Base-by-base conservation (phyloP, 2,329 filamentous ascomycete species). In the Chalaropsis thielavioides region DNA sequence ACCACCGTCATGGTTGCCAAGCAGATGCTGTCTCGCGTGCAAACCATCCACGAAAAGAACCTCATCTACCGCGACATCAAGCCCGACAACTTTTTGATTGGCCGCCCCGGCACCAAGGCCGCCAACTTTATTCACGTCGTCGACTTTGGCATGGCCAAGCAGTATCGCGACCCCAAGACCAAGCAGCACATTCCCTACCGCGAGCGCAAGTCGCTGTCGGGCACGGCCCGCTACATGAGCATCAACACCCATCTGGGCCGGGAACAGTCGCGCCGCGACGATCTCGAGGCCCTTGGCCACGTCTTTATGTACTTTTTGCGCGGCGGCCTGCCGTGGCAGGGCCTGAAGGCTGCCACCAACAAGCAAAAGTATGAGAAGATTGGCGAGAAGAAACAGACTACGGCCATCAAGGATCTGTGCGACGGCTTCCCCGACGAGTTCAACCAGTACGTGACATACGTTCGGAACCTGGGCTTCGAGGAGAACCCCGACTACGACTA, bases 291-390 rank as follows among this genome's bases (percentile, higher is more conserved):
- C 15, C 78, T 89, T 13, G 86, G 86, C 22, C 86, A 89, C 72
- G 85, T 89, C 49, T 88, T 88, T 74, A 84, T 89, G 80, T 89
- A 89, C 75, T 88, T 89, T 74, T 75, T 88, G 56, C 80, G 85
- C n/a, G 86, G 86, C 59, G 84, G 83, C 7, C 78, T 88, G 64
- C 85, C 86, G 43, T 89, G 86, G 85, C 85, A 89, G 73, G 85
- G 85, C 10, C 77, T 89, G 68, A 88, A 88, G 77, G 85, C 85
- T 74, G 85, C 84, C 38, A 88, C 85, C 59, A 88, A 88, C 76
- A 87, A 99, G 84, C 94, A 99, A 75, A 99, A 99, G 79, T 99
- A 99, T 75, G 94, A 99, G 79, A 97, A 97, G 83, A 99, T 99
- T 76, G 94, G 94, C 58, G 92, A 99, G 81, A 97, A 99, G 87